Evolutionary conservation across 2,329 filamentous ascomycete species (phyloP).

Genomic region (Neopestalotiopsis sp.): DNA sequence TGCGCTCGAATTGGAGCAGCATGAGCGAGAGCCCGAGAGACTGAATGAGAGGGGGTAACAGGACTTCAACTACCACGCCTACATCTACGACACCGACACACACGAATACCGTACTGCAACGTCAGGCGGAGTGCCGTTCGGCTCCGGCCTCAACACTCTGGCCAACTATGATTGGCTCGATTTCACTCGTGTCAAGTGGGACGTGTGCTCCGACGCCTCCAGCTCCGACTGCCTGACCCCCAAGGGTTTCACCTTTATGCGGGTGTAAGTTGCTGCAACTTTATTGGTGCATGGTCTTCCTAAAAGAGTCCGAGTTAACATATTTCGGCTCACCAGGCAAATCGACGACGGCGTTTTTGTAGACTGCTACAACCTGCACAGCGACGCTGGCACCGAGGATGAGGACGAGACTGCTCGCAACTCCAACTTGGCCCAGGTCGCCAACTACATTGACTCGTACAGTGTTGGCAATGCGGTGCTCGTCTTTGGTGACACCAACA

Average conservation of each 20-base stretch:
- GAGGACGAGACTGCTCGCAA: constrained; percentile 62
- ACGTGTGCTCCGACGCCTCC: constrained; percentile 60
- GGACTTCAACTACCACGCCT: constrained; percentile 72
- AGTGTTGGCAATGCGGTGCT: constrained; percentile 67
- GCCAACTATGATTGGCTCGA: constrained; percentile 63
- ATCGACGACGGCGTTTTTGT: constrained; percentile 60
- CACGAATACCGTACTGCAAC: constrained; percentile 68
- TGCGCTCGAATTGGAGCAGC: constrained; percentile 7
- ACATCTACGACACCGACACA: constrained; percentile 64
- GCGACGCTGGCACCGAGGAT: constrained; percentile 64
- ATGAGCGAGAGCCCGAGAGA: not conserved
- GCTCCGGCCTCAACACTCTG: constrained; percentile 69
- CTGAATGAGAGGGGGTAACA: constrained; percentile 23
- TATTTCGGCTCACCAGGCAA: constrained; percentile 24
- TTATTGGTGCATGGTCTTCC: too few species aligned
- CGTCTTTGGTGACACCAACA: constrained; percentile 70
- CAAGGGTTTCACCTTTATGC: constrained; percentile 74
- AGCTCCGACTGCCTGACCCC: constrained; percentile 68
- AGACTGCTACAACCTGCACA: constrained; percentile 71
- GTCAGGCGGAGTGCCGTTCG: constrained; percentile 68
- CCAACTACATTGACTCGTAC: constrained; percentile 60
- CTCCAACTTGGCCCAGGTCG: constrained; percentile 64
- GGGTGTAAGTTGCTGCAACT: constrained; percentile 36
- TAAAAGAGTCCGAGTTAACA: too few species aligned
- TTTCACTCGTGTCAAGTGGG: constrained; percentile 65